A percentile compares a stretch with the other conserved stretches of the same genome.
Conservation (phyloP, 2,329 filamentous ascomycete genomes). For the Diaporthe batatas region DNA sequence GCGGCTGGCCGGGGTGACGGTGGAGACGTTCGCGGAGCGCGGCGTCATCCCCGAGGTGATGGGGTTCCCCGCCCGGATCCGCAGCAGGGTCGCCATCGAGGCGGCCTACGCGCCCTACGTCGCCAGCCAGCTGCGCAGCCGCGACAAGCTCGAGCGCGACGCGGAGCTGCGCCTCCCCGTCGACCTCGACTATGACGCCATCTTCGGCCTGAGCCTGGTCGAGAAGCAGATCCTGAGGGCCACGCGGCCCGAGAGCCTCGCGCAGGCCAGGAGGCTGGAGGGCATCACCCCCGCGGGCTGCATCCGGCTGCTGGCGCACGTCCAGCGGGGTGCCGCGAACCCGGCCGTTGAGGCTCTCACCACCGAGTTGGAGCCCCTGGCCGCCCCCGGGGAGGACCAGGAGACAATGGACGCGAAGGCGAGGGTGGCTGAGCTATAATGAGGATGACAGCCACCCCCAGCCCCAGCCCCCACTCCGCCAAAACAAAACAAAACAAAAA, state of each 20-base stretch:
- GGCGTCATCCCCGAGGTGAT: constrained; percentile 67
- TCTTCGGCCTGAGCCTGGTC: constrained; percentile 82
- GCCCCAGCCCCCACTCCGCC: too few relatives aligned
- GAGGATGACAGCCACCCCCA: too few relatives aligned
- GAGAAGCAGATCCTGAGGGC: constrained; percentile 79
- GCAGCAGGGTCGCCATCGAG: constrained; percentile 81
- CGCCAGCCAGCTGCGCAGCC: constrained; percentile 75
- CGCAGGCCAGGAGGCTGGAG: constrained; percentile 89
- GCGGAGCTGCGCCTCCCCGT: constrained; percentile 79
- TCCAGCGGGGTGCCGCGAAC: constrained; percentile 51
- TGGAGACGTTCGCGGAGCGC: constrained; percentile 66
- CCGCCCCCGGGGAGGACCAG: constrained; percentile 51
- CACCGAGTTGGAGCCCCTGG: constrained; percentile 41
- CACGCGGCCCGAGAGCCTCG: constrained; percentile 85
- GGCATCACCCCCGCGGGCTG: constrained; percentile 76
- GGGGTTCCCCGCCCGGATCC: constrained; percentile 70
- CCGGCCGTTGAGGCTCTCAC: background rate
- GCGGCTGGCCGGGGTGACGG: constrained; percentile 71
- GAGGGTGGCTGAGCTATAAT: constrained; percentile 53
- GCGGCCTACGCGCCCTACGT: constrained; percentile 91
- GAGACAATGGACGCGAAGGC: constrained; percentile 57
- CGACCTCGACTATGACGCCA: constrained; percentile 80
- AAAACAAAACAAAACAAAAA: too few relatives aligned
- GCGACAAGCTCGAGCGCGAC: constrained; percentile 78
- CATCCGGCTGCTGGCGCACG: constrained; percentile 72